Conservation (phyloP, 2,329 filamentous ascomycete species). For the Xylaria sp. region DNA sequence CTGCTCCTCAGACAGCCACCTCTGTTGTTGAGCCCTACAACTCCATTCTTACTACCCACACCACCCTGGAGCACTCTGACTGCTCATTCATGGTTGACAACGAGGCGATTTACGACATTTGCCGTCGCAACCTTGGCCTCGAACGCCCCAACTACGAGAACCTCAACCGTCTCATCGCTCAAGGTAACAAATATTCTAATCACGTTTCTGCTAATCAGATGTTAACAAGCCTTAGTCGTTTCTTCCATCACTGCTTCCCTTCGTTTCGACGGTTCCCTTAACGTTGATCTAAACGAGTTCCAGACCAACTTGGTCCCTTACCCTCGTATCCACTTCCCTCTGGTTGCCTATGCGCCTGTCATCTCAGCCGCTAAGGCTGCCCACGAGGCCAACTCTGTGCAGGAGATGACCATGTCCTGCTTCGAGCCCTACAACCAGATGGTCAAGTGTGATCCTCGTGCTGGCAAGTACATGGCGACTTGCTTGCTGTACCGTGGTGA, state of each 20-base stretch:
- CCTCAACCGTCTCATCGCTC: constrained; percentile 96
- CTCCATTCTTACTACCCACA: constrained; percentile 98
- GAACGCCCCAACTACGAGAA: constrained; percentile 98
- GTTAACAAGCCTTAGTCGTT: constrained; percentile 60
- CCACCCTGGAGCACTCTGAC: constrained; percentile 97
- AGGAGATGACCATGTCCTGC: constrained; percentile 98
- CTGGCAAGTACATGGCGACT: constrained; percentile 99
- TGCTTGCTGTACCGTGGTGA: constrained; percentile 97
- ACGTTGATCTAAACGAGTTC: constrained; percentile 99
- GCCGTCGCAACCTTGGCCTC: constrained; percentile 93
- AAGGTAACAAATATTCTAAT: constrained; percentile 52
- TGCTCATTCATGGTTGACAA: constrained; percentile 99
- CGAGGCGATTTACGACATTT: constrained; percentile 99
- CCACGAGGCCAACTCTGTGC: constrained; percentile 96
- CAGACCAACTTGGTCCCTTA: constrained; percentile 99
- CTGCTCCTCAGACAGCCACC: constrained; percentile 92
- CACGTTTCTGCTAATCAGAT: constrained; percentile 12
- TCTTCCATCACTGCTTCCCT: constrained; percentile 98
- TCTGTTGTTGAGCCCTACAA: constrained; percentile 99
- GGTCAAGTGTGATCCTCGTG: constrained; percentile 98
- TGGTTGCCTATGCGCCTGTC: constrained; percentile 92
- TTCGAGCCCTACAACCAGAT: constrained; percentile 99
- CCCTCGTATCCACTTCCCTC: constrained; percentile 98
- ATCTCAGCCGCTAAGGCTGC: constrained; percentile 92
- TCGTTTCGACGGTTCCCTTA: constrained; percentile 96